These are phyloP conservation scores for Psilocybe tampanensis DNA, from an alignment of 768 basidiomycete genomes.

Conservation along the genomic window DNA sequence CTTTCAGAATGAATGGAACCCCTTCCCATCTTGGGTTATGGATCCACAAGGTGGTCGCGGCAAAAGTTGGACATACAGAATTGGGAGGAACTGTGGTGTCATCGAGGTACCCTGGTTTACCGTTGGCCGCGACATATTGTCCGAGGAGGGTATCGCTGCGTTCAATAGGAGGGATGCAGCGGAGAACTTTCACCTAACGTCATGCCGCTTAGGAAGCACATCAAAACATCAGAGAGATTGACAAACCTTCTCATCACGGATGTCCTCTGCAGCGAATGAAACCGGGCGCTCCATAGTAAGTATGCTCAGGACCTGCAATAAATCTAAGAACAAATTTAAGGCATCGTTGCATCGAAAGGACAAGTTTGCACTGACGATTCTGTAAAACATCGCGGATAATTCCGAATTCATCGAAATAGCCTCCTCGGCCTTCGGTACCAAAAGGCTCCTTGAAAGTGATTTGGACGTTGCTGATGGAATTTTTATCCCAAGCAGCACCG, in stretches of 20 bases:
- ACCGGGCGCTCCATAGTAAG: constrained; percentile 98
- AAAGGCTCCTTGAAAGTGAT: constrained; percentile 99
- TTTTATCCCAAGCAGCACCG: constrained; percentile 92
- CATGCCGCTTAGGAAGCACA: constrained; percentile 6
- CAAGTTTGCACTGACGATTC: constrained; percentile 74
- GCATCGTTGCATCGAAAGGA: constrained; percentile 8
- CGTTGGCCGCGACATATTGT: constrained; percentile 87
- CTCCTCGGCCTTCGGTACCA: constrained; percentile 99
- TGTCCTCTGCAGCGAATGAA: constrained; percentile 95
- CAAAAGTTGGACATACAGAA: constrained; percentile 94
- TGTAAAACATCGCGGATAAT: constrained; percentile 98
- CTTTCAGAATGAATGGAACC: constrained; percentile 97
- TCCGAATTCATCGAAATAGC: constrained; percentile 99
- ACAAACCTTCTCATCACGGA: constrained; percentile 94
- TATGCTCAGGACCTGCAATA: constrained; percentile 93
- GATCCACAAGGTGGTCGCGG: constrained; percentile 88
- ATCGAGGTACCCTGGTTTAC: constrained; percentile 99
- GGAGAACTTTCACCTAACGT: constrained; percentile 90
- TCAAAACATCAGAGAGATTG: constrained; percentile 5
- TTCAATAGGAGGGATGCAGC: constrained; percentile 84
- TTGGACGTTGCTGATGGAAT: constrained; percentile 94
- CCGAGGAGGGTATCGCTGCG: constrained; percentile 84
- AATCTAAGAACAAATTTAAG: constrained; percentile 53
- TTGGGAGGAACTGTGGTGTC: constrained; percentile 93
- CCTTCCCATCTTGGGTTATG: constrained; percentile 98